phyloP scores from a whole-genome alignment of 2,329 filamentous ascomycete species.

The Fulvia fulva region DNA sequence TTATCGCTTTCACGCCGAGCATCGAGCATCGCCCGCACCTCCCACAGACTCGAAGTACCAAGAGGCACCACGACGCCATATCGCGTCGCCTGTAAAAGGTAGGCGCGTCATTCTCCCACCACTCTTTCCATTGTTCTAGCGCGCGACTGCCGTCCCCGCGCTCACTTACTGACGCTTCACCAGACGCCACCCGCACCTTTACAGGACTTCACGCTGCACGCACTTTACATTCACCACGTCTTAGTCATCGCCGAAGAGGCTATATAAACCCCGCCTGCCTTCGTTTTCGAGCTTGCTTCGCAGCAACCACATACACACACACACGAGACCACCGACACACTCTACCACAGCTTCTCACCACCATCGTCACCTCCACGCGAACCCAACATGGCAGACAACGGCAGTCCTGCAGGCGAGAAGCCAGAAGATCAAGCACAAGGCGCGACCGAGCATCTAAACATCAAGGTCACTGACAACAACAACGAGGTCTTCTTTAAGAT shows the following conservation, averaged over 20 bases:
- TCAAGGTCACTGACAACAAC: slow-evolving; percentile 98
- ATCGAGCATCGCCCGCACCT: too few species aligned
- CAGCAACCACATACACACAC: slow-evolving; percentile 10
- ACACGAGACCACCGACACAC: slow-evolving; percentile 1
- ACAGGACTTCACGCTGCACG: slow-evolving; percentile 1
- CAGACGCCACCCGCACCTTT: slow-evolving; percentile 9
- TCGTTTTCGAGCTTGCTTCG: slow-evolving; percentile 2
- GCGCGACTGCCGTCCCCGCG: background rate
- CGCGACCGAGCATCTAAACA: slow-evolving; percentile 81
- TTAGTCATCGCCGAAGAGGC: slow-evolving; percentile 16
- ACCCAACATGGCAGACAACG: slow-evolving; percentile 48
- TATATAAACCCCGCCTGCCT: slow-evolving; percentile 17
- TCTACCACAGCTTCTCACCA: slow-evolving; percentile 21
- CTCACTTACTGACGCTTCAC: slow-evolving; percentile 10
- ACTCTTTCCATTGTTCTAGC: background rate
- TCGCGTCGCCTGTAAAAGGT: too few species aligned
- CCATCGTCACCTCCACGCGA: slow-evolving; percentile 42
- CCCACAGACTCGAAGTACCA: too few species aligned
- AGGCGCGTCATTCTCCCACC: background rate
- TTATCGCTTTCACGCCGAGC: background rate
- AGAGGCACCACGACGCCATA: too few species aligned
- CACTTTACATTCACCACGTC: slow-evolving; percentile 6
- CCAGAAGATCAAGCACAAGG: slow-evolving; percentile 37
- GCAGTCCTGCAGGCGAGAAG: slow-evolving; percentile 31
- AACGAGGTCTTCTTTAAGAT: slow-evolving; percentile 99